Base-by-base conservation (phyloP, 2,329 filamentous ascomycete genomes). In the Xylaria sp. region DNA sequence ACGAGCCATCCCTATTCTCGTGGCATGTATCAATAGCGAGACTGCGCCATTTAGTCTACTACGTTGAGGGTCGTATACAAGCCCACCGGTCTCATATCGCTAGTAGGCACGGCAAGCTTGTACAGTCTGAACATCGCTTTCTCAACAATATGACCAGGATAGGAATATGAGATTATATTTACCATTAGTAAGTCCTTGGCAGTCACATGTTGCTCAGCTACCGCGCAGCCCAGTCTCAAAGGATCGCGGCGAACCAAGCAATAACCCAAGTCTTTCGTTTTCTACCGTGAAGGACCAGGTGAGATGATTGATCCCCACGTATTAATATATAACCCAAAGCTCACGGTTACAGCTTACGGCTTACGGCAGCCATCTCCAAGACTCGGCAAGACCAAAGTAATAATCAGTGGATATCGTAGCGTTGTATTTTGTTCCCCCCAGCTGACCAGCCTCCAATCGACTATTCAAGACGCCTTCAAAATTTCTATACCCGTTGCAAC, bases 11-110 rank as follows among this genome's bases (percentile, higher is more conserved):
- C 34, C 44, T 58, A n/a, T 18, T 39, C 57, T 67, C 58, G 67
- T 65, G 52, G 48, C 51, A 61, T 56, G 23, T 56, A 63, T 52
- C 51, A 8, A 39, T 46, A 46, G 4, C 25, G 10, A 61, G 57
- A 64, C 56, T 31, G 20, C 50, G 31, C 5, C 55, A 15, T 48
- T 54, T 51, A 34, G 50, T 59, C 54, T 51, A 64, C 63, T 60
- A 59, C 46, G 59, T 64, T 56, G 60, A 70, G 60, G 48, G 65
- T 62, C 65, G 60, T 66, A 54, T 54, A 66, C 60, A 48, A 20
- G 28, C 15, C 4, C 52, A 54, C 25, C 44, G 23, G 23, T 51
- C 13, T 25, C n/a, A n/a, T 54, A 54, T 28, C 39, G 51, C 18
- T 4, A 48, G 34, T 54, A 60, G 54, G 63, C 63, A 20, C 23